A percentile compares a stretch with the other conserved stretches of the same genome.
phyloP scores from a whole-genome alignment of 805 yeast genomes.

The Myxozyma sirexii region DNA sequence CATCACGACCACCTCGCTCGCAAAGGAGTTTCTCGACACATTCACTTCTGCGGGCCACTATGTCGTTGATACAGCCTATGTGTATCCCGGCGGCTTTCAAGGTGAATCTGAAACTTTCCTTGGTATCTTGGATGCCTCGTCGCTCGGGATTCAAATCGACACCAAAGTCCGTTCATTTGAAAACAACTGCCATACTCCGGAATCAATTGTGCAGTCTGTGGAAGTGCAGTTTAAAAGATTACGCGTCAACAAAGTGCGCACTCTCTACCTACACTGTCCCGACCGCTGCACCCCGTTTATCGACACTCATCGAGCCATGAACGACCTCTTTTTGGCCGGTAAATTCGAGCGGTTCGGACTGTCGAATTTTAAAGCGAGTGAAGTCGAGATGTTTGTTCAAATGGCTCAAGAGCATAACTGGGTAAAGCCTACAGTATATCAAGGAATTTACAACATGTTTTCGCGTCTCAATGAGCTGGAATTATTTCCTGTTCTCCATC shows the following conservation, averaged over 20 bases:
- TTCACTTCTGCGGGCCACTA: conserved; percentile 16
- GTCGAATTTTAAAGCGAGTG: conserved; percentile 38
- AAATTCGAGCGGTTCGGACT: conserved; percentile 39
- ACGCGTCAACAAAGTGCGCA: conserved; percentile 22
- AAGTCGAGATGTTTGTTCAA: conserved; percentile 35
- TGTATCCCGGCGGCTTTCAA: conserved; percentile 30
- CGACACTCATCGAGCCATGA: conserved; percentile 38
- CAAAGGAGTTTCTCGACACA: conserved; percentile 25
- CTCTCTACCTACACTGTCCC: conserved; percentile 33
- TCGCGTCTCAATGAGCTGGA: conserved; percentile 36
- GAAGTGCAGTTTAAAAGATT: conserved; percentile 23
- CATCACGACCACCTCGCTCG: conserved; percentile 23
- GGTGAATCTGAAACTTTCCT: conserved; percentile 32
- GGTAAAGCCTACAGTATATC: conserved; percentile 39
- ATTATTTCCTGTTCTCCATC: conserved; percentile 36
- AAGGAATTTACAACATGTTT: conserved; percentile 40
- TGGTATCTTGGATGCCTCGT: conserved; percentile 15
- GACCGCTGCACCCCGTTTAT: conserved; percentile 37
- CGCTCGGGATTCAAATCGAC: conserved; percentile 19
- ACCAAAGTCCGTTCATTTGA: conserved; percentile 30
- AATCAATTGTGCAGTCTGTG: conserved; percentile 19
- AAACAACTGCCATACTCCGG: conserved; percentile 18
- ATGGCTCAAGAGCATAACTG: conserved; percentile 36
- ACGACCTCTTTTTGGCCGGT: conserved; percentile 36
- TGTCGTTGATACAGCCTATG: conserved; percentile 31